These are phyloP conservation scores for Cladosporium colombiae DNA, from an alignment of 2,329 filamentous ascomycete species.

Conservation along the genomic window DNA sequence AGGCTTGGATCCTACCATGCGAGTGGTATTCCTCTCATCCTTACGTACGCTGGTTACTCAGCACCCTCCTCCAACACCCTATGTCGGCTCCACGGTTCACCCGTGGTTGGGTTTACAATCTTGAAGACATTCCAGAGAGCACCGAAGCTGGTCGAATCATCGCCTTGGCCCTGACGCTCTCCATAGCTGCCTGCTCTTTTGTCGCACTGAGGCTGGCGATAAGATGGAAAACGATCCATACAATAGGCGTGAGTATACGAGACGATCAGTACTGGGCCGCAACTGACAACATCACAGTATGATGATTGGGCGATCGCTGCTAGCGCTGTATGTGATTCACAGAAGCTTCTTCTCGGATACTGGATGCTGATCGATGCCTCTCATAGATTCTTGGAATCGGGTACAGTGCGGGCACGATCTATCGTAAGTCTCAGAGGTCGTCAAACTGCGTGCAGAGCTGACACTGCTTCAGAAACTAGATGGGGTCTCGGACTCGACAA, in stretches of 20 bases:
- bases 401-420: slow-evolving; percentile 20
- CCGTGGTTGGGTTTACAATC: slow-evolving; percentile 18
- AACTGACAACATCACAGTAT: not conserved
- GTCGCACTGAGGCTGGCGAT: slow-evolving; percentile 19
- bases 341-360: not conserved
- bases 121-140: slow-evolving; percentile 9
- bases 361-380: not conserved
- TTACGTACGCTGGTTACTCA: not conserved
- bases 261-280: not conserved
- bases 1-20: not conserved
- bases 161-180: slow-evolving; percentile 20
- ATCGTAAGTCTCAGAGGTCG: slow-evolving; percentile 10
- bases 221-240: slow-evolving; percentile 17
- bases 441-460: not conserved
- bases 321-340: not conserved
- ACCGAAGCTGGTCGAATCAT: slow-evolving; percentile 22
- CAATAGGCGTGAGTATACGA: slow-evolving; percentile 7
- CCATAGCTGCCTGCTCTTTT: slow-evolving; percentile 12
- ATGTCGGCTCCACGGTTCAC: not conserved
- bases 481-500: slow-evolving; percentile 22
- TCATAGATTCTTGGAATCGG: slow-evolving; percentile 20
- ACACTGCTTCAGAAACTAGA: slow-evolving; percentile 16
- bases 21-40: not conserved
- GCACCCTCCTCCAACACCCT: not conserved
- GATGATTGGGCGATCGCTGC: not conserved